Conservation (phyloP, 2,329 filamentous ascomycete genomes). For the Mycosphaerelloides madeirae region DNA sequence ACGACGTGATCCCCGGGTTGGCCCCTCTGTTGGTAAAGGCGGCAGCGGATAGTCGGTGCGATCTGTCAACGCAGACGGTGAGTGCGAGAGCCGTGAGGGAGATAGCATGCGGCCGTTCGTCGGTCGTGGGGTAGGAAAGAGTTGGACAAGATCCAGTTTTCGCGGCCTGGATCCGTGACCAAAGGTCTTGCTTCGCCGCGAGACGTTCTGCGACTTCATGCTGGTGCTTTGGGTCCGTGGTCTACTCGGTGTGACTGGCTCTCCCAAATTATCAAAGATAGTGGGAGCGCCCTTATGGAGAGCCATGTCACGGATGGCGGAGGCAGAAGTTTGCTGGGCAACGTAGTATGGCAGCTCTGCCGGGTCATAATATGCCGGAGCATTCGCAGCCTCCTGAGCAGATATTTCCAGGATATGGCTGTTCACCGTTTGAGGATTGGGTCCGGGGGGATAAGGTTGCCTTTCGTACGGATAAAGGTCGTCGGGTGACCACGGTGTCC, state of each 20-base stretch:
- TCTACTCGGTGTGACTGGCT: constrained; percentile 12
- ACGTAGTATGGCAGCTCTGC: constrained; percentile 37
- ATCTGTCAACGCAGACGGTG: constrained; percentile 37
- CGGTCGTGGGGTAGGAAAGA: constrained; percentile 34
- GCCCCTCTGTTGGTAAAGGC: constrained; percentile 6
- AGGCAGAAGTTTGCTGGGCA: constrained; percentile 38
- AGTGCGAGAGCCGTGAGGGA: constrained; percentile 37
- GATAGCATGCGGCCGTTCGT: constrained; percentile 32
- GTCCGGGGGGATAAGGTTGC: constrained; percentile 10
- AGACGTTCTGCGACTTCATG: constrained; percentile 14
- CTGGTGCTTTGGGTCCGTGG: constrained; percentile 1
- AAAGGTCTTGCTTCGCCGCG: constrained; percentile 19
- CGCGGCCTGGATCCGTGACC: constrained; percentile 24
- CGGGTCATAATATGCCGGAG: constrained; percentile 42
- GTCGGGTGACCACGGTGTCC: constrained; percentile 18
- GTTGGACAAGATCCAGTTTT: constrained; percentile 39
- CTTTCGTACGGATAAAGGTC: constrained; percentile 14
- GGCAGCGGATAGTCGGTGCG: constrained; percentile 30
- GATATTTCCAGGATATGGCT: constrained; percentile 11
- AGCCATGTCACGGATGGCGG: constrained; percentile 43
- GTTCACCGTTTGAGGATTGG: constrained; percentile 3
- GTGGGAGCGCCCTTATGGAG: constrained; percentile 35
- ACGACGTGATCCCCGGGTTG: neutral
- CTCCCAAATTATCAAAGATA: constrained; percentile 19
- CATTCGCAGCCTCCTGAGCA: constrained; percentile 30